phyloP scores from a whole-genome alignment of 768 basidiomycete genomes.

The Gymnopilus dilepis region DNA sequence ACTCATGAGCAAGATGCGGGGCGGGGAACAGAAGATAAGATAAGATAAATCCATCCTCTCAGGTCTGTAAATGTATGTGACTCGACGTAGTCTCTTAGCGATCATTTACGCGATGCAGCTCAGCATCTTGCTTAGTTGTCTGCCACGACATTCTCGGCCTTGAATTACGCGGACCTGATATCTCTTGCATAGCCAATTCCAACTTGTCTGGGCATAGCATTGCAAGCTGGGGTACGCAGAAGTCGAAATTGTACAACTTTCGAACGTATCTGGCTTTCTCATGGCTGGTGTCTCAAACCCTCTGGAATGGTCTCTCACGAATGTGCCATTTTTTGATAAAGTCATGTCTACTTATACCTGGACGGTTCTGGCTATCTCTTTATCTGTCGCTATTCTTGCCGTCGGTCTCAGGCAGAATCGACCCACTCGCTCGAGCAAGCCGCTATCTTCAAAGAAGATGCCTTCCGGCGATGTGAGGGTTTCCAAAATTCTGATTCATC shows the following conservation, averaged over 20 bases:
- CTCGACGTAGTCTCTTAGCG: too few relatives aligned
- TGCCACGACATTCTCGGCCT: background rate
- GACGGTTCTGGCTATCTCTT: slow-evolving; percentile 15
- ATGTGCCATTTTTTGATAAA: slow-evolving; percentile 3
- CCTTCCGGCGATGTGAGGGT: slow-evolving; percentile 44
- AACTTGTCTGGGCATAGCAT: background rate
- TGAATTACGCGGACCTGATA: background rate
- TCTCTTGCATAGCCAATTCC: background rate
- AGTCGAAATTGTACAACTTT: too few relatives aligned
- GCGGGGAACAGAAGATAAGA: slow-evolving; percentile 11
- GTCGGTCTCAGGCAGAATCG: slow-evolving; percentile 6
- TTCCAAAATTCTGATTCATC: slow-evolving; percentile 66
- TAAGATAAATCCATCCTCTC: too few relatives aligned
- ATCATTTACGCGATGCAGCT: slow-evolving; percentile 1
- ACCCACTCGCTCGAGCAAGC: background rate
- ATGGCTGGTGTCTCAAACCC: slow-evolving; percentile 11
- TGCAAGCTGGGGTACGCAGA: too few relatives aligned
- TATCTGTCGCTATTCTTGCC: slow-evolving; percentile 18
- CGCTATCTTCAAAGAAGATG: background rate
- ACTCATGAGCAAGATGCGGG: too few relatives aligned
- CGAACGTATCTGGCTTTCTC: background rate
- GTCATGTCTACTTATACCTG: slow-evolving; percentile 10
- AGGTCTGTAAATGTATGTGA: too few relatives aligned
- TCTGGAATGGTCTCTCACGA: slow-evolving; percentile 12
- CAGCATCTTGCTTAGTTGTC: background rate